Base-by-base conservation (phyloP, 495 filamentous ascomycete species). In the Podospora bellae-mahoneyi region DNA sequence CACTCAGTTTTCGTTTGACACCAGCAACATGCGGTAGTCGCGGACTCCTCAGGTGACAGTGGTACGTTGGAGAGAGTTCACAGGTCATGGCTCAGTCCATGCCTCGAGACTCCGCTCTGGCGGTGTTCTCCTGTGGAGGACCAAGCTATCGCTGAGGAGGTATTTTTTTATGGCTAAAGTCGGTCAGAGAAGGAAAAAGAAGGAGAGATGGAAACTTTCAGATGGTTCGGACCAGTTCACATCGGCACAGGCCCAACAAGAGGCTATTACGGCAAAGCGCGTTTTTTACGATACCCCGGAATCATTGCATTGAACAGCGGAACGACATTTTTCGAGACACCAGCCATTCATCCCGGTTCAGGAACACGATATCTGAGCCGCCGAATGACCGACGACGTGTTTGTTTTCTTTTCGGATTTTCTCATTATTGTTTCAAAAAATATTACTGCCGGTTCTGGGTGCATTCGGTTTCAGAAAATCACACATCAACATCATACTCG, bases 1-100 rank as follows among this genome's bases (percentile, higher is more conserved):
- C 23, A 93, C 91, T 4, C 91, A 92, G 55, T 97, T 94, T 81
- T 91, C 89, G 64, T 93, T 92, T 76, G 91, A 94, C 66, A 86
- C 84, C 60, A 86, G 84, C 76, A 85, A 84, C 65, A 85, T 86
- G 83, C 77, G 84, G 74, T 85, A 73, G 65, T 44, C 19, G 1
- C 44, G 44, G 55, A 18, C 55, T 32, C 19, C 58, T 16, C 26
- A 10, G 30, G 64, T 60, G 66, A 60, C 16, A 19, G 4, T 20
- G 28, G 44, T 27, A 16, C 7, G 57, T n/a, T 23, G 32, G 18
- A 19, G 48, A 20, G 7, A 30, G n/a, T 39, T 6, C 39, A 10
- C 18, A 28, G 26, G 15, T 23, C 55, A 23, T 58, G 55, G 55
- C 55, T 58, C 55, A 58, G n/a, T 19, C 23, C 55, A 58, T 23